Conservation (phyloP, 2,329 filamentous ascomycete species). For the Aspergillus versicolor region DNA sequence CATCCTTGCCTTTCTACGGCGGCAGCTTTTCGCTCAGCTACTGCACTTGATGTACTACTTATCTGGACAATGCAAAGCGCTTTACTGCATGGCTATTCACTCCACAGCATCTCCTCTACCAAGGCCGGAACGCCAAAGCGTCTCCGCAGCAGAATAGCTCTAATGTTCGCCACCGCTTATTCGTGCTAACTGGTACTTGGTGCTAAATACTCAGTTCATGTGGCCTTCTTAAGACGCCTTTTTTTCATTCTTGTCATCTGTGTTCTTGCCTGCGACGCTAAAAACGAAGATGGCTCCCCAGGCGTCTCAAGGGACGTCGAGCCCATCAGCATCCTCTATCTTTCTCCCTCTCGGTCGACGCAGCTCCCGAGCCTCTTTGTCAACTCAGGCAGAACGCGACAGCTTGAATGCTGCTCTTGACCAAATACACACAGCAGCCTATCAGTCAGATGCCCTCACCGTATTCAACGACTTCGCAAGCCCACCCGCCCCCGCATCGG, state of each 20-base stretch:
- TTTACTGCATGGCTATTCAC: constrained; percentile 15
- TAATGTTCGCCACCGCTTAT: constrained; percentile 16
- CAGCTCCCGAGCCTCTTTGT: constrained; percentile 52
- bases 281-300: constrained; percentile 36
- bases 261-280: constrained; percentile 3
- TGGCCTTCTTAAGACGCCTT: neutral
- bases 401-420: constrained; percentile 76
- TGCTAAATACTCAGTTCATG: neutral
- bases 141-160: constrained; percentile 17
- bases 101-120: constrained; percentile 12
- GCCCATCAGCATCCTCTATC: constrained; percentile 46
- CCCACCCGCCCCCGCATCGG: constrained; percentile 60
- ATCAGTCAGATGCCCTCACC: constrained; percentile 77
- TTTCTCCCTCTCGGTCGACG: constrained; percentile 47
- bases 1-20: neutral
- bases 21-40: neutral
- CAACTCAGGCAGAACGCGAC: constrained; percentile 65
- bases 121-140: constrained; percentile 14
- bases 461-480: constrained; percentile 88
- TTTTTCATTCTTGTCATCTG: neutral
- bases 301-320: constrained; percentile 38
- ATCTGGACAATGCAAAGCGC: constrained; percentile 17
- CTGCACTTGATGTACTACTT: neutral
- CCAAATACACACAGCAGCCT: constrained; percentile 86
- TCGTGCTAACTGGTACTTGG: constrained; percentile 9